Evolutionary conservation across 768 basidiomycete genomes (phyloP).

Genomic region (Gautieria morchelliformis): DNA sequence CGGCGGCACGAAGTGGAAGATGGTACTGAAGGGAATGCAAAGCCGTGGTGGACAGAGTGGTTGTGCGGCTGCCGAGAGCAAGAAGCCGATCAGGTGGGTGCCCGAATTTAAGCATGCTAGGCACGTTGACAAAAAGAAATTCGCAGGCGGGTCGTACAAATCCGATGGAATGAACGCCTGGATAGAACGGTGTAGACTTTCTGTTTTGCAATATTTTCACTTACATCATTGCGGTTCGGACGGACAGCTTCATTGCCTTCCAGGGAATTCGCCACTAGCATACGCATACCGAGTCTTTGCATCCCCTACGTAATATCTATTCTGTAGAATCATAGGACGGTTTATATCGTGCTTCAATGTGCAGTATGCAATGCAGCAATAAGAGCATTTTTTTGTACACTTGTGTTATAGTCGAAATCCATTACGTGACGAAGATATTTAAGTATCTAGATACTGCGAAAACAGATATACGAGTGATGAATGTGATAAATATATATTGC

Average conservation of each 20-base stretch:
- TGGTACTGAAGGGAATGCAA: slow-evolving; percentile 6
- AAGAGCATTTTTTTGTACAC: background rate
- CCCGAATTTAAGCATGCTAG: background rate
- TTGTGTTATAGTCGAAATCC: background rate
- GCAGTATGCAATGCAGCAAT: background rate
- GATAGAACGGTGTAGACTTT: background rate
- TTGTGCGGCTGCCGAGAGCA: slow-evolving; percentile 14
- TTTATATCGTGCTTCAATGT: background rate
- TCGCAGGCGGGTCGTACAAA: slow-evolving; percentile 13
- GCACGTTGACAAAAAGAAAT: background rate
- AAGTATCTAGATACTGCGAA: background rate
- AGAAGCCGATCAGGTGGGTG: slow-evolving; percentile 12
- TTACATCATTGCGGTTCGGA: background rate
- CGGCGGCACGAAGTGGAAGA: slow-evolving; percentile 5
- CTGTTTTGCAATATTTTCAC: background rate
- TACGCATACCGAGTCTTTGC: background rate
- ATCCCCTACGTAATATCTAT: background rate
- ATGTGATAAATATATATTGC: background rate
- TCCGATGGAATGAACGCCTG: slow-evolving; percentile 12
- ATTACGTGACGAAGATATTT: background rate
- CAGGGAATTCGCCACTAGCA: background rate
- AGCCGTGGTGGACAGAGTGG: slow-evolving; percentile 15
- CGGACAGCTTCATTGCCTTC: background rate
- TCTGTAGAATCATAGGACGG: background rate
- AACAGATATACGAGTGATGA: background rate